Conservation (phyloP, 768 basidiomycete genomes). For the Lactarius hatsudake region DNA sequence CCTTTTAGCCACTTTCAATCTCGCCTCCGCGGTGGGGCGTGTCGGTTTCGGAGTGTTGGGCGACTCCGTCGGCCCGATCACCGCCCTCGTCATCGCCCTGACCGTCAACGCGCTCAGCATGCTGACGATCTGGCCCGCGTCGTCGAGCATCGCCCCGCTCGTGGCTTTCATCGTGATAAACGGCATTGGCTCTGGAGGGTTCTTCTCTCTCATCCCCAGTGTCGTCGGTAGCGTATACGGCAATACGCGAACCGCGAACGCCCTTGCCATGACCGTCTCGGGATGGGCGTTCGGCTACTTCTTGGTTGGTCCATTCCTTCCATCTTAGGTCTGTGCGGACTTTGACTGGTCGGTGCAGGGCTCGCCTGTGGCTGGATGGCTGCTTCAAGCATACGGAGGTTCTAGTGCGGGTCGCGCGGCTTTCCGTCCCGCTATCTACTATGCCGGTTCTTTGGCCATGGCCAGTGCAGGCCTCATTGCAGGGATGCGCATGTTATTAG, state of each 20-base stretch:
- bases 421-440: constrained; percentile 36
- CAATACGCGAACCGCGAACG: constrained; percentile 32
- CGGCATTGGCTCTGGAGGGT: constrained; percentile 35
- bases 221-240: constrained; percentile 35
- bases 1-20: constrained; percentile 38
- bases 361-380: constrained; percentile 34
- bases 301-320: constrained; percentile 29
- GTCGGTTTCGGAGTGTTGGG: constrained; percentile 33
- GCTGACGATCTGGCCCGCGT: constrained; percentile 30
- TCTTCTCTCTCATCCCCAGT: constrained; percentile 37
- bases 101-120: constrained; percentile 34
- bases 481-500: constrained; percentile 16
- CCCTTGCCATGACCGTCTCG: constrained; percentile 37
- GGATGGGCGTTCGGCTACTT: constrained; percentile 36
- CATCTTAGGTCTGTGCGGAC: no score
- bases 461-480: constrained; percentile 29
- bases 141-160: constrained; percentile 30
- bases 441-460: constrained; percentile 32
- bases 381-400: constrained; percentile 33
- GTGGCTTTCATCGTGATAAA: constrained; percentile 32
- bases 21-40: constrained; percentile 37
- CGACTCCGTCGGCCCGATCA: constrained; percentile 35
- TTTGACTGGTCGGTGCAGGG: constrained; percentile 26
- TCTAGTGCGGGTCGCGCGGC: constrained; percentile 27
- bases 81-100: constrained; percentile 32